These are phyloP conservation scores for Fraxinus pennsylvanica DNA, from an alignment of 257 asterid species.

Conservation along the genomic window DNA sequence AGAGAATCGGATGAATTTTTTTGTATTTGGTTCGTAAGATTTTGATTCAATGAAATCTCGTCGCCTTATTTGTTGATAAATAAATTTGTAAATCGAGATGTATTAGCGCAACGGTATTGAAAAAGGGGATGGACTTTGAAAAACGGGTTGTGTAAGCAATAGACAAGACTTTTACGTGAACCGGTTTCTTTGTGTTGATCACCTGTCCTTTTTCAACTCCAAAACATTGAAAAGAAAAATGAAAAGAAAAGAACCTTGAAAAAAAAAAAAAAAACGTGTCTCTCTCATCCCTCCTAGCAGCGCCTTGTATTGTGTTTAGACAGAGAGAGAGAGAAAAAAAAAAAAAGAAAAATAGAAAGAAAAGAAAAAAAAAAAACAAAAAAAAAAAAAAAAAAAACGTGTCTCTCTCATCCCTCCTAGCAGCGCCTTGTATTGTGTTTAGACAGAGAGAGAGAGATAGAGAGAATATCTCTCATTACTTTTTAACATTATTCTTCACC, in stretches of 20 bases:
- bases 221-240: neutral
- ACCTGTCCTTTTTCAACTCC: constrained; percentile 40
- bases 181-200: constrained; percentile 48
- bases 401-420: constrained; percentile 21
- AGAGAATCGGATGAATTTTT: too few relatives aligned
- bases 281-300: constrained; percentile 26
- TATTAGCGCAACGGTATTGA: neutral
- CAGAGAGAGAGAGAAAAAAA: constrained; percentile 11
- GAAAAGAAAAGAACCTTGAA: neutral
- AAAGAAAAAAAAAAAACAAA: too few relatives aligned
- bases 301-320: constrained; percentile 26
- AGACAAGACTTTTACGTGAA: constrained; percentile 29
- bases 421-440: constrained; percentile 29
- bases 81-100: too few relatives aligned
- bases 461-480: constrained; percentile 40
- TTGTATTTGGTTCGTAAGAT: too few relatives aligned
- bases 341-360: too few relatives aligned
- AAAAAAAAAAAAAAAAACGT: neutral
- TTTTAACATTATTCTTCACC: constrained; percentile 53
- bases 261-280: neutral
- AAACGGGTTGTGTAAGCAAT: constrained; percentile 35
- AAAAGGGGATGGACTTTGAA: constrained; percentile 16
- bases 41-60: too few relatives aligned
- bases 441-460: constrained; percentile 19
- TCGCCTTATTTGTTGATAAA: too few relatives aligned